phyloP scores from a whole-genome alignment of 495 filamentous ascomycete species.

The Neurospora sp. region DNA sequence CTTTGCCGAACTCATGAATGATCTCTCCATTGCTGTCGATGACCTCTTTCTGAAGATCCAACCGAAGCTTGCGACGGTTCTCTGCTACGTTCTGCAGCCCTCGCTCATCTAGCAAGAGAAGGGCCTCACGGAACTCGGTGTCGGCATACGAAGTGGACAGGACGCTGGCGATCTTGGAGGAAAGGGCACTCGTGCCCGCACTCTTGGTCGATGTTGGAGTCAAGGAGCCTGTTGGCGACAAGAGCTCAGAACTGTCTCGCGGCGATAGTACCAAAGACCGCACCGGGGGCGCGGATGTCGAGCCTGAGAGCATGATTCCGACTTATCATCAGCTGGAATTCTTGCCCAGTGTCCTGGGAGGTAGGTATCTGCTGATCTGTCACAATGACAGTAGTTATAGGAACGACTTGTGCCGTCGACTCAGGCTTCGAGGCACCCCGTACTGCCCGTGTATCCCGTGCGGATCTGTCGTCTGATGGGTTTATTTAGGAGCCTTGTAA shows the following conservation, averaged over 20 bases:
- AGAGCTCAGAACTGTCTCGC: conserved; percentile 4
- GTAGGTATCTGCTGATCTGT: not conserved
- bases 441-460: not conserved
- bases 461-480: not conserved
- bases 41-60: conserved; percentile 86
- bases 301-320: not conserved
- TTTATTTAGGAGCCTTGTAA: not conserved
- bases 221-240: conserved; percentile 8
- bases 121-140: conserved; percentile 78
- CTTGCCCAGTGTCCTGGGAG: not conserved
- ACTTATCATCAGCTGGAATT: not conserved
- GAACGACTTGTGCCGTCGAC: not conserved
- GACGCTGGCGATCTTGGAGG: conserved; percentile 63
- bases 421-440: not conserved
- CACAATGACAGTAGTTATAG: not conserved
- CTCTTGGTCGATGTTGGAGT: conserved; percentile 1
- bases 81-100: conserved; percentile 67
- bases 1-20: conserved; percentile 78
- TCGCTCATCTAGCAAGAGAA: conserved; percentile 64
- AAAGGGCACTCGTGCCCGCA: conserved; percentile 18
- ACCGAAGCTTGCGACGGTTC: conserved; percentile 64
- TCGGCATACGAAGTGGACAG: conserved; percentile 90
- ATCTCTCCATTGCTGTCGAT: conserved; percentile 90
- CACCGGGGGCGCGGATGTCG: not conserved
- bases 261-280: not conserved